These are phyloP conservation scores for Eimeria acervulina DNA, from an alignment of 169 alveolate genomes.

Conservation along the genomic window DNA sequence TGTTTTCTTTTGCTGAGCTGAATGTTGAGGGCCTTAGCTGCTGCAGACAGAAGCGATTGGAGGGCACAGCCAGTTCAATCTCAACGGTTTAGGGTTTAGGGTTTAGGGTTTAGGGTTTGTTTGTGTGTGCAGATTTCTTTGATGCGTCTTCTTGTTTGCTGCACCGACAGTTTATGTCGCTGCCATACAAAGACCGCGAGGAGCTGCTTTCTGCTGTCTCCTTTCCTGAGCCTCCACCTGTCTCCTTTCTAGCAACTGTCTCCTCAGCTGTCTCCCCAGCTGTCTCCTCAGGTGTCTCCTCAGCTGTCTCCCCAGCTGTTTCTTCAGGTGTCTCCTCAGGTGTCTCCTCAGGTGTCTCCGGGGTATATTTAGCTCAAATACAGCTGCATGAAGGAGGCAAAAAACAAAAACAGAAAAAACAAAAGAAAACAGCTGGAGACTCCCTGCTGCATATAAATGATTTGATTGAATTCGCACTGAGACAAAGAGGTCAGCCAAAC, in stretches of 20 bases:
- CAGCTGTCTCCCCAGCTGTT: neutral
- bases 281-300: neutral
- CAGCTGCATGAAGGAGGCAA: neutral
- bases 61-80: too few relatives aligned
- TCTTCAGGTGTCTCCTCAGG: neutral
- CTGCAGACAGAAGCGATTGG: too few relatives aligned
- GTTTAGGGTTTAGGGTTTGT: slow-evolving; percentile 24
- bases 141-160: neutral
- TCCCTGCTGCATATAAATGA: neutral
- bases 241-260: neutral
- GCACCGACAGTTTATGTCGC: neutral
- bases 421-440: neutral
- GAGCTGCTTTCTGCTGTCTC: neutral
- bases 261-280: slow-evolving; percentile 9
- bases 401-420: neutral
- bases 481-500: slow-evolving; percentile 21
- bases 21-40: too few relatives aligned
- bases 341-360: neutral
- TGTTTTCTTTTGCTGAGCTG: too few relatives aligned
- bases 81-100: neutral
- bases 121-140: slow-evolving; percentile 31
- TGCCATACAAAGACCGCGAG: neutral
- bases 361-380: neutral
- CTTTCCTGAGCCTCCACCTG: neutral
- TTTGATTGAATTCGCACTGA: neutral